Evolutionary conservation across 805 yeast genomes (phyloP), one percentile per base, ranked within the genome.

Genomic region (Yarrowia divulgata): DNA sequence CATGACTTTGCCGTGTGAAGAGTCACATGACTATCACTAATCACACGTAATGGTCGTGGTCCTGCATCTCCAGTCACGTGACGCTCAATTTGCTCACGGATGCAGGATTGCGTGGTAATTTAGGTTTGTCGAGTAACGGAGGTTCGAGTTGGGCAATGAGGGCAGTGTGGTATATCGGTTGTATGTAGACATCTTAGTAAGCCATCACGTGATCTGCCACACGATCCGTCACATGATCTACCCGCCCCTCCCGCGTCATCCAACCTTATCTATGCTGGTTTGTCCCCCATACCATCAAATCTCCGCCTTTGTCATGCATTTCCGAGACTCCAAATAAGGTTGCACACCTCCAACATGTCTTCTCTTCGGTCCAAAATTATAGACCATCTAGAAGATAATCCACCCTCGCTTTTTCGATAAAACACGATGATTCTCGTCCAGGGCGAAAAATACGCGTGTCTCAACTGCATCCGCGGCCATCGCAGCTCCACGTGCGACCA

Each of bases 401-500:
- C n/a, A 23, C 29, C n/a, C 29, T 23, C 29, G 29, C 29, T 23
- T 23, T 23, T 23, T 23, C 49, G 8, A 19, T 12, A 14, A 14
- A 58, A 49, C 37, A 91, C 55, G 35, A 91, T 92, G 97, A 90
- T 92, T 67, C 79, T 90, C 67, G 90, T 89, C 74, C 90, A 90
- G 72, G 90, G 90, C 37, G 89, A 85, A 73, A 90, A 93, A 74
- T 90, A 90, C 76, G 90, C 97, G 3, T 92, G 70, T 32, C 50
- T 78, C 43, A 75, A 72, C 74, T 94, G 99, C 76, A 91, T 95
- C 32, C 82, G 97, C 54, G 98, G 98, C 18, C 99, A 94, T 75
- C 80, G 99, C 49, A 90, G 97, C 0, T 87, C 94, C 0, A 87
- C 89, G 69, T 94, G 99, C 78, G 86, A 85, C 68, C 99, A 94